A percentile compares a stretch with the other conserved stretches of the same genome.
These are phyloP conservation scores for Hortaea werneckii DNA, from an alignment of 2,329 filamentous ascomycete species.

Conservation along the genomic window DNA sequence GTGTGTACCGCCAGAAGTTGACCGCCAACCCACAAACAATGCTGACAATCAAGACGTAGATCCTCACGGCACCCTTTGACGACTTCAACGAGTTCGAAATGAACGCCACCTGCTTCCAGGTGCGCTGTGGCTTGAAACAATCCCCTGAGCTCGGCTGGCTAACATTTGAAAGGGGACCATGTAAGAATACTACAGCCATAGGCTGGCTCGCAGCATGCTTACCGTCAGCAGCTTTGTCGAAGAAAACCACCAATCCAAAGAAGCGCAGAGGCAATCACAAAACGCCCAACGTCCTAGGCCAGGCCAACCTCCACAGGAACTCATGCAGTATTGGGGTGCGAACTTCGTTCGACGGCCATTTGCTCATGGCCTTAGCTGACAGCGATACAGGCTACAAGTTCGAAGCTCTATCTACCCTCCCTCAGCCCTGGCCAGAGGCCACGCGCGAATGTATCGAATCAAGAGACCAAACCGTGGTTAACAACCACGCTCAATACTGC, in stretches of 20 bases:
- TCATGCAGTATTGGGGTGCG: conserved; percentile 88
- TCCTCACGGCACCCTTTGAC: conserved; percentile 77
- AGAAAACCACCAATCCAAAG: conserved; percentile 70
- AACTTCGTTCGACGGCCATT: conserved; percentile 1
- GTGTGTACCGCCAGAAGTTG: conserved; percentile 36
- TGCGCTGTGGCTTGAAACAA: conserved; percentile 32
- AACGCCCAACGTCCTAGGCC: conserved; percentile 36
- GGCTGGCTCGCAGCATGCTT: background rate
- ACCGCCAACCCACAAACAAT: no score
- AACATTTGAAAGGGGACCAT: conserved; percentile 43
- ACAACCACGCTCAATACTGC: conserved; percentile 91
- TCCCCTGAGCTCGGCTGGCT: conserved; percentile 1
- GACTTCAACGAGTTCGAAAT: conserved; percentile 85
- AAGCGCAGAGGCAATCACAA: conserved; percentile 46
- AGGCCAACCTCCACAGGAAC: conserved; percentile 54
- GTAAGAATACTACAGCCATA: conserved; percentile 27
- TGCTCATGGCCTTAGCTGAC: background rate
- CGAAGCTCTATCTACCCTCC: conserved; percentile 71
- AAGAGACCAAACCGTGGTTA: conserved; percentile 61
- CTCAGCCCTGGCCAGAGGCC: conserved; percentile 62
- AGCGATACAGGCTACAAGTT: conserved; percentile 75
- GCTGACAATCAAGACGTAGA: conserved; percentile 41
- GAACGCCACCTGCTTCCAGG: conserved; percentile 87
- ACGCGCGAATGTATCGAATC: conserved; percentile 68
- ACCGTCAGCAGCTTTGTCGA: conserved; percentile 64